Conservation (phyloP, 805 yeast genomes). For the Pichia deserticola region DNA sequence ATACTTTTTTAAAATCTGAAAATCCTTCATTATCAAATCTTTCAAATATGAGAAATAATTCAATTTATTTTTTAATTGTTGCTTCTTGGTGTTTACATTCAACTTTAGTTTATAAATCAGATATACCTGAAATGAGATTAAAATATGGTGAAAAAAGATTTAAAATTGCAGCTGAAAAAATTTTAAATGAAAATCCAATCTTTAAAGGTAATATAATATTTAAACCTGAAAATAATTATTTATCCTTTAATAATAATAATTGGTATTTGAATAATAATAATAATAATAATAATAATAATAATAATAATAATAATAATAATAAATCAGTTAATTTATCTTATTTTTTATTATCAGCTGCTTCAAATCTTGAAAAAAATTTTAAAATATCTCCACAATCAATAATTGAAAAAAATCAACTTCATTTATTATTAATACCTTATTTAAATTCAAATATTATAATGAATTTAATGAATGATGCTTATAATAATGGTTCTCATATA, state of each 20-base stretch:
- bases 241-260: slow-evolving; percentile 9
- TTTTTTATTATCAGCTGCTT: slow-evolving; percentile 48
- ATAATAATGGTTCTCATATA: slow-evolving; percentile 49
- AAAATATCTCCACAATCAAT: slow-evolving; percentile 54
- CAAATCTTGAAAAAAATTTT: slow-evolving; percentile 53
- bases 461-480: slow-evolving; percentile 51
- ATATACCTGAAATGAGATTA: slow-evolving; percentile 52
- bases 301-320: slow-evolving; percentile 7
- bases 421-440: slow-evolving; percentile 39
- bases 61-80: slow-evolving; percentile 46
- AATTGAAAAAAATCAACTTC: slow-evolving; percentile 35
- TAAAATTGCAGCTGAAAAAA: slow-evolving; percentile 53
- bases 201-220: slow-evolving; percentile 36
- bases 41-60: slow-evolving; percentile 7
- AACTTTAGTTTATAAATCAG: slow-evolving; percentile 73
- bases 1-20: not conserved
- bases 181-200: slow-evolving; percentile 42
- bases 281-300: too few relatives aligned
- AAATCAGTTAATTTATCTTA: slow-evolving; percentile 38
- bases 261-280: not conserved
- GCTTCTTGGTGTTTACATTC: slow-evolving; percentile 86
- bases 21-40: not conserved
- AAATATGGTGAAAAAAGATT: slow-evolving; percentile 62
- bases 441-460: slow-evolving; percentile 31
- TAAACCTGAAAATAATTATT: not conserved